phyloP scores from a whole-genome alignment of 441 rosid species.

The Breynia disticha region DNA sequence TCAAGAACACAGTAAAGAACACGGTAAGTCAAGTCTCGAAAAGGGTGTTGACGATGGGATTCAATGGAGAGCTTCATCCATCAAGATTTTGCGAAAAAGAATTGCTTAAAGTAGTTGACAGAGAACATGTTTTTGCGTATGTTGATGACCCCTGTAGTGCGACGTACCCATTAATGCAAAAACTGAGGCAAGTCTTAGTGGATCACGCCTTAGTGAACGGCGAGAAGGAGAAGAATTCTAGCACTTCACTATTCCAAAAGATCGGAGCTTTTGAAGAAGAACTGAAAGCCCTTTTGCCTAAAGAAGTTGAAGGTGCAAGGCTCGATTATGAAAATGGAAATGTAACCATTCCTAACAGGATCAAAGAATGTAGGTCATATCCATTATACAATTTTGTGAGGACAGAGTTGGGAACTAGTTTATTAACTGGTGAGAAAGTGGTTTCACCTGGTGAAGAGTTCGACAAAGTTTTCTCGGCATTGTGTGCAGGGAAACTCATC shows the following conservation, averaged over 20 bases:
- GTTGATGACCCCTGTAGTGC: constrained; percentile 60
- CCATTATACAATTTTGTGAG: constrained; percentile 58
- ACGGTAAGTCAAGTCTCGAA: constrained; percentile 37
- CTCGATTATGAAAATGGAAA: constrained; percentile 33
- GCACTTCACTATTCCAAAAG: constrained; percentile 43
- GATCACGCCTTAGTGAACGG: constrained; percentile 43
- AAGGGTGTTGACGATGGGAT: constrained; percentile 22
- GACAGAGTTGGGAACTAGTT: constrained; percentile 36
- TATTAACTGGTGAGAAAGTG: constrained; percentile 47
- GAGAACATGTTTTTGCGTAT: constrained; percentile 41
- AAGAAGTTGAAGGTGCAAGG: constrained; percentile 49
- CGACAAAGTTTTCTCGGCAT: constrained; percentile 52
- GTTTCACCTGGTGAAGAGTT: constrained; percentile 59
- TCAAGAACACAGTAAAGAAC: constrained; percentile 36
- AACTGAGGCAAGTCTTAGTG: constrained; percentile 49
- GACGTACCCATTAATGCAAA: constrained; percentile 54
- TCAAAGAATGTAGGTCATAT: constrained; percentile 58
- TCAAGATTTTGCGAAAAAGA: constrained; percentile 52
- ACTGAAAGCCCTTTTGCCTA: constrained; percentile 34
- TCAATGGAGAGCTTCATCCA: constrained; percentile 44
- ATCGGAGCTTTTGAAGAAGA: constrained; percentile 50
- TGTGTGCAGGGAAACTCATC: constrained; percentile 49
- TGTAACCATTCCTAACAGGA: constrained; percentile 33
- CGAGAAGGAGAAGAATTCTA: constrained; percentile 31
- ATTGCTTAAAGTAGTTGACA: constrained; percentile 40